phyloP scores from a whole-genome alignment of 768 basidiomycete genomes.

The Dictyophora rubrovolvata region DNA sequence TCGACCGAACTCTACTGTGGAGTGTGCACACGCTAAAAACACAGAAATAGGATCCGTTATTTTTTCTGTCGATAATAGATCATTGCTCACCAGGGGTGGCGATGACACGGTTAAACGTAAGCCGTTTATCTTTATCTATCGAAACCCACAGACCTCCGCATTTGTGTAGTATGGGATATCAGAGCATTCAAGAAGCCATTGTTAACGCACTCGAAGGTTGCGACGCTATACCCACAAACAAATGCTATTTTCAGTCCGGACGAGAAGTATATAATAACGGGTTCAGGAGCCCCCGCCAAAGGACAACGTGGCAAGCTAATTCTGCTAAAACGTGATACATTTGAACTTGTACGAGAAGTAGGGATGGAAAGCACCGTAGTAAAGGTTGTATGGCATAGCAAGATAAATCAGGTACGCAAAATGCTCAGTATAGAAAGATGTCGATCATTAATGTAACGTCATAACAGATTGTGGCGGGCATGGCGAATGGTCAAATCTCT shows the following conservation, averaged over 20 bases:
- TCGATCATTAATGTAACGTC: background rate
- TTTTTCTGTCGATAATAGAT: constrained; percentile 82
- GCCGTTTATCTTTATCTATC: constrained; percentile 19
- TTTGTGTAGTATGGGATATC: constrained; percentile 81
- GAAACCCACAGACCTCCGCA: background rate
- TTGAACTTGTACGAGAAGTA: constrained; percentile 59
- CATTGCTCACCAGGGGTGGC: constrained; percentile 80
- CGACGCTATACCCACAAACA: constrained; percentile 81
- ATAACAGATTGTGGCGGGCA: constrained; percentile 70
- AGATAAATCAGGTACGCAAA: constrained; percentile 84
- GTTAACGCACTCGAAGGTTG: constrained; percentile 48
- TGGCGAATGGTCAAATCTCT: constrained; percentile 79
- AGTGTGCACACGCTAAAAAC: constrained; percentile 79
- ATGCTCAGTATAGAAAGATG: background rate
- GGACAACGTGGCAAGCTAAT: constrained; percentile 62
- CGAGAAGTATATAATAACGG: constrained; percentile 81
- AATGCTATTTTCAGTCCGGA: constrained; percentile 95
- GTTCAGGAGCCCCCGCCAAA: constrained; percentile 57
- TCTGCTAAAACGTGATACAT: constrained; percentile 58
- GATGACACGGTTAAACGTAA: constrained; percentile 93
- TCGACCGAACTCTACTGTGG: constrained; percentile 75
- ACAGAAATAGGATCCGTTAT: constrained; percentile 80
- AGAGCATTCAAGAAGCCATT: constrained; percentile 86
- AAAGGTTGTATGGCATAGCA: constrained; percentile 88
- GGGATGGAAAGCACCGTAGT: constrained; percentile 75